Evolutionary conservation across 768 basidiomycete genomes (phyloP), one percentile per base, ranked within the genome.

Genomic region (Guyanaporus albipodus): DNA sequence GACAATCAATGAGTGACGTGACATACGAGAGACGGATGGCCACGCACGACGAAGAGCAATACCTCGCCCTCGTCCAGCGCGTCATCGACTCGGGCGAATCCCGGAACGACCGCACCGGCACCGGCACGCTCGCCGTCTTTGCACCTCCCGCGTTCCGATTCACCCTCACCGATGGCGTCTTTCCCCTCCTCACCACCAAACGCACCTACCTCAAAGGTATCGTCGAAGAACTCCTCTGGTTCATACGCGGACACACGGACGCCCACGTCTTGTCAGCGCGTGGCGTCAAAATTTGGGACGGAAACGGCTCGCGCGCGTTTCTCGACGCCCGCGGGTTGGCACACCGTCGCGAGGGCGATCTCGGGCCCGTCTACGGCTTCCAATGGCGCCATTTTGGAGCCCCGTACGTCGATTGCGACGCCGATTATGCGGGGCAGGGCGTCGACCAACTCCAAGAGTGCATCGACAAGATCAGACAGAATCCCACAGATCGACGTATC

Each of bases 321-420:
- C 69, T 98, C 23, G 89, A 92, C 60, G 76, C 77, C 47, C 74
- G 90, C 17, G 95, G 96, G 3, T 67, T 98, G n/a, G 77, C 76
- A 0, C 85, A 94, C 62, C 73, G 92, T 24, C 72, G 87, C 6
- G 87, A 91, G 62, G 95, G 95, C 5, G 96, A 99, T 63, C 69
- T 99, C 4, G 96, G 96, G 0, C 95, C 95, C 0, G 91, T 99
- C 0, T 99, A 99, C 62, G 94, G 94, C 0, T 96, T 96, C 61
- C 92, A 94, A 58, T 97, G 93, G 93, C 75, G 93, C 45, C 91
- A 94, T 66, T 96, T 94, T 67, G 94, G 93, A 1, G 91, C 92
- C 4, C 69, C 79, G 48, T 95, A 95, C 55, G 67, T 69, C 26
- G 80, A 87, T 55, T 85, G 83, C 54, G 87, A 89, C 23, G 67